phyloP scores from a whole-genome alignment of 257 asterid genomes.

The Eucommia ulmoides region DNA sequence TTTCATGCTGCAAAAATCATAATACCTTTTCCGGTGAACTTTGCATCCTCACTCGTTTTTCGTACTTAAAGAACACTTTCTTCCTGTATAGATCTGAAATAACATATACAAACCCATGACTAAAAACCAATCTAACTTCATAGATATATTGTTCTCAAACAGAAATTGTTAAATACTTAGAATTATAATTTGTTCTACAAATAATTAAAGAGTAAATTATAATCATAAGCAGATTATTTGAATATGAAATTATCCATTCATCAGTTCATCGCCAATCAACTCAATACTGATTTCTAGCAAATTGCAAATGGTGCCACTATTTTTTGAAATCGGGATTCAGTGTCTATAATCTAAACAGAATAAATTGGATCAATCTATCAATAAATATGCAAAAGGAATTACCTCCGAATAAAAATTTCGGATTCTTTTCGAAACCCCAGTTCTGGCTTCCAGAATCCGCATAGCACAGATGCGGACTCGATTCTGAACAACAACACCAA shows the following conservation, averaged over 20 bases:
- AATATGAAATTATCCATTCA: not conserved
- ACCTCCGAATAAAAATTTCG: conserved; percentile 55
- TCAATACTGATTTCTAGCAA: not conserved
- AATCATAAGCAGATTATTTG: no score
- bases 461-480: conserved; percentile 26
- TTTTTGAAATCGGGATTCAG: not conserved
- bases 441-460: conserved; percentile 49
- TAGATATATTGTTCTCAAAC: not conserved
- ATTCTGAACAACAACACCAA: conserved; percentile 20
- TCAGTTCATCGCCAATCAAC: not conserved
- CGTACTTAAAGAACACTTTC: conserved; percentile 91
- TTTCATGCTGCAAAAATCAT: no score
- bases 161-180: not conserved
- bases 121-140: not conserved
- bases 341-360: not conserved
- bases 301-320: not conserved
- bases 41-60: conserved; percentile 68
- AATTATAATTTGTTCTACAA: not conserved
- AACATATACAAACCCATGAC: not conserved
- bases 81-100: conserved; percentile 57
- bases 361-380: not conserved
- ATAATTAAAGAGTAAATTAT: not conserved
- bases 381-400: not conserved
- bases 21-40: conserved; percentile 97
- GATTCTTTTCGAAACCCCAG: conserved; percentile 23